Base-by-base conservation (phyloP, 2,329 filamentous ascomycete genomes). In the Eutypella sp. region DNA sequence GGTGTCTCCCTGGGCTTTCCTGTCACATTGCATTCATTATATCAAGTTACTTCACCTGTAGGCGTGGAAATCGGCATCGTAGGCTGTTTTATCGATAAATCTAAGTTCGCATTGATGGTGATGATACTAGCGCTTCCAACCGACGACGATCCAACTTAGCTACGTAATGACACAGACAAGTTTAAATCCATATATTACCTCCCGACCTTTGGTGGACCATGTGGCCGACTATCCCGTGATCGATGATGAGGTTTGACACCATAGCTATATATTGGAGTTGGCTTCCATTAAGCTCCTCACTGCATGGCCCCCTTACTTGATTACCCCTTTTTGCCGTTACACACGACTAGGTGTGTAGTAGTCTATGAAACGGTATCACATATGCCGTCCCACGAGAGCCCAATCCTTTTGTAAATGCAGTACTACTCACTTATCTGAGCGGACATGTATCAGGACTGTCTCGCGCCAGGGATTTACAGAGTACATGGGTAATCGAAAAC, bases 291-390 rank as follows among this genome's bases (percentile, higher is more conserved):
- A 6, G 11, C 34, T 18, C 8, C 18, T 37, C 5, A n/a, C 34
- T 37, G 5, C 20, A 37, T 37, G 20, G 40, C 38, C 24, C n/a
- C 8, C 31, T 25, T 36, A n/a, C n/a, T 23, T 11, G 10, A 31
- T 22, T 24, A 16, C 24, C 29, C 41, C 23, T 23, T 22, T 22
- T n/a, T n/a, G n/a, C n/a, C n/a, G 36, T 34, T 29, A 36, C 34
- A 40, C 24, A 16, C 11, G 29, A 43, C 41, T 42, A 24, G 39
- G 24, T 20, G 41, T 20, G 45, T 23, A 33, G 44, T 45, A 34
- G 29, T 46, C 34, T 38, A 53, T 47, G 48, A 55, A 55, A 53
- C 50, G n/a, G 50, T 48, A 25, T 38, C 23, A 55, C 52, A 47
- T 11, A 37, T 42, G 43, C 39, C 36, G 48, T 53, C 48, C 52